These are phyloP conservation scores for Lactarius tabidus DNA, from an alignment of 768 basidiomycete genomes.

Conservation along the genomic window DNA sequence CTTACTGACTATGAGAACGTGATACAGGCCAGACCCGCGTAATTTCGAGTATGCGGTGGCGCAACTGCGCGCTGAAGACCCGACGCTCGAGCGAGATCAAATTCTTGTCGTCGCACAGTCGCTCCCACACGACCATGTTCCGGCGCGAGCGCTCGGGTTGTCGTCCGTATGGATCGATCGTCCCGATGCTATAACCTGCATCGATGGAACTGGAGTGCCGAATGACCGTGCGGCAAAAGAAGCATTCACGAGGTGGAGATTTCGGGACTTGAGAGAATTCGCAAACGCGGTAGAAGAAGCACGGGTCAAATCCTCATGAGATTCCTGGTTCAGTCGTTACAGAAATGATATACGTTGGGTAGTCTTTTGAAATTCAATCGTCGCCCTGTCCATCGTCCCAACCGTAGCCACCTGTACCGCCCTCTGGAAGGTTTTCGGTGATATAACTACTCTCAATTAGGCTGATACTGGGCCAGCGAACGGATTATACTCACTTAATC, in stretches of 20 bases:
- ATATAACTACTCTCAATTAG: slow-evolving; percentile 48
- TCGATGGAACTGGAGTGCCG: slow-evolving; percentile 39
- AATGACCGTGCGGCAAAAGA: slow-evolving; percentile 29
- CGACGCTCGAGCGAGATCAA: slow-evolving; percentile 37
- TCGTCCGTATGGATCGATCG: slow-evolving; percentile 64
- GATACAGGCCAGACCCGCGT: slow-evolving; percentile 30
- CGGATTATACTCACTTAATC: slow-evolving; percentile 52
- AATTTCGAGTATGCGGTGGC: slow-evolving; percentile 51
- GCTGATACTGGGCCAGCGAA: slow-evolving; percentile 1
- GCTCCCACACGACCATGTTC: slow-evolving; percentile 59
- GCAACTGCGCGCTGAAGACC: slow-evolving; percentile 31
- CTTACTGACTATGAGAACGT: not conserved
- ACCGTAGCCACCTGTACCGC: slow-evolving; percentile 66
- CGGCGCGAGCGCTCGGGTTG: slow-evolving; percentile 55
- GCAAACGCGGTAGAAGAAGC: slow-evolving; percentile 52
- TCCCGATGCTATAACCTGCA: slow-evolving; percentile 25
- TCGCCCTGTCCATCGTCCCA: slow-evolving; percentile 81
- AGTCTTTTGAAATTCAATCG: slow-evolving; percentile 43
- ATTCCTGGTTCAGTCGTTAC: not conserved
- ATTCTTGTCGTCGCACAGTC: slow-evolving; percentile 69
- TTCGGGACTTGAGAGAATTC: slow-evolving; percentile 57
- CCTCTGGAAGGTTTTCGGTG: slow-evolving; percentile 65
- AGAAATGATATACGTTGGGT: not conserved
- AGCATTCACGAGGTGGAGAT: slow-evolving; percentile 32
- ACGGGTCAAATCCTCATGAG: not conserved